A percentile compares a stretch with the other conserved stretches of the same genome.
Evolutionary conservation across 495 filamentous ascomycete species (phyloP).

Genomic region (Penicillium odoratum): DNA sequence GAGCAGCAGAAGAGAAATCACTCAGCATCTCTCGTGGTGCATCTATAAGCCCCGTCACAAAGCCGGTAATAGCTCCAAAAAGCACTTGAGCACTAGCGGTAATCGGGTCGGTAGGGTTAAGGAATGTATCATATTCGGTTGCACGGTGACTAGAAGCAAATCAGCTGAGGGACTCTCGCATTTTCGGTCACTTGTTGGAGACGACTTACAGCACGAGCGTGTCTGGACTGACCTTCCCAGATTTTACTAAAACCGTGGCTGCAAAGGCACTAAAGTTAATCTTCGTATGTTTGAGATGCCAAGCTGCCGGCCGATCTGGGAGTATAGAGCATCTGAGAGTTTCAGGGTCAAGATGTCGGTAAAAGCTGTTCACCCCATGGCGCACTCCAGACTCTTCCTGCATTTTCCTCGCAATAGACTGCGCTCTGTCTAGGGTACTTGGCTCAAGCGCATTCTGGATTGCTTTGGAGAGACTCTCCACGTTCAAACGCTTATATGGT

Average conservation of each 20-base stretch:
- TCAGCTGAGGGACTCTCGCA: not conserved
- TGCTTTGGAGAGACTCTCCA: constrained; percentile 59
- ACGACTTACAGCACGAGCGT: constrained; percentile 65
- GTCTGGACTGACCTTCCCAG: constrained; percentile 59
- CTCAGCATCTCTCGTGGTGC: constrained; percentile 72
- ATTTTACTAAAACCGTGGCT: constrained; percentile 61
- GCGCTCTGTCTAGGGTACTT: constrained; percentile 56
- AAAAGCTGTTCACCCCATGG: constrained; percentile 66
- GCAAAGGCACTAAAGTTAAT: constrained; percentile 68
- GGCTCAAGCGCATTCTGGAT: constrained; percentile 59
- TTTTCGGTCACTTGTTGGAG: not conserved
- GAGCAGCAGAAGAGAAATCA: constrained; percentile 56
- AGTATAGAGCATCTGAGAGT: constrained; percentile 62
- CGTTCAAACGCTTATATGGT: constrained; percentile 65
- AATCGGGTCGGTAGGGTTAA: constrained; percentile 70
- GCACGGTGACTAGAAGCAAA: constrained; percentile 37
- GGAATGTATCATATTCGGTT: constrained; percentile 68
- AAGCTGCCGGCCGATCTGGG: constrained; percentile 66
- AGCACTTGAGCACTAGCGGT: constrained; percentile 71
- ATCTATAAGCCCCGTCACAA: constrained; percentile 81
- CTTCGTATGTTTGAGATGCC: constrained; percentile 64
- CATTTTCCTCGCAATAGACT: constrained; percentile 59
- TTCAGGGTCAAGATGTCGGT: constrained; percentile 63
- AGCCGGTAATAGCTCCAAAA: constrained; percentile 70
- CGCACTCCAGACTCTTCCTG: constrained; percentile 63